Evolutionary conservation across 495 filamentous ascomycete genomes (phyloP), one percentile per base, ranked within the genome.

Genomic region (Penicillium paradoxum): DNA sequence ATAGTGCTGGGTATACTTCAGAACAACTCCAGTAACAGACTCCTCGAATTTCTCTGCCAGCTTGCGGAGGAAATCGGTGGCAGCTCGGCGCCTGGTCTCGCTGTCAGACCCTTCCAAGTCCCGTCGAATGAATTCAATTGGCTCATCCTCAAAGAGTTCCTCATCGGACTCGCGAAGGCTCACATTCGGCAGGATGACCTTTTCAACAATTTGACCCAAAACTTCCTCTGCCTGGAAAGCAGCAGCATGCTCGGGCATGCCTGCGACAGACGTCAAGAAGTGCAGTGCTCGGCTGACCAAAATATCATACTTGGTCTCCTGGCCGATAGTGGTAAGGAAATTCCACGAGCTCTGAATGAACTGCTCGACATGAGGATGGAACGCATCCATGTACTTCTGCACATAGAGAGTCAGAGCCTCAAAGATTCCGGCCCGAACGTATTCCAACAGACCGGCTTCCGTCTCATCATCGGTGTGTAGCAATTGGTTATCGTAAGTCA

Each of bases 81-180:
- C 90, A 42, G 91, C 90, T 60, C 92, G 79, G 52, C 95, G 80
- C 56, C 95, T 77, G 4, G 95, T 97, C 56, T 97, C 95, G 45
- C 85, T 90, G 64, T 97, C 95, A 1, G 91, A 96, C 18, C 95
- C 95, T 68, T 99, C 95, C 14, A 99, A 79, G 67, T 99, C 92
- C 54, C 90, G 83, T 46, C 95, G 79, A 62, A 97, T 97, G 69
- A 95, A 99, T 66, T 99, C 95, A 65, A 99, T 97, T 3, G 95
- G 95, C 66, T 99, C 95, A 61, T 99, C 95, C 65, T 97, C 95
- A 58, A 97, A 96, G 32, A 95, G 77, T 65, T 99, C 95, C 53
- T 95, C 83, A 53, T 99, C 95, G 2, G 91, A 89, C 55, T 95
- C 90, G 37, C 95, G 82, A 19, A 99, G 77, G 11, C 83, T 84